A percentile compares a stretch with the other conserved stretches of the same genome.
phyloP scores from a whole-genome alignment of 164 flowering plant species.

The Saururus chinensis region DNA sequence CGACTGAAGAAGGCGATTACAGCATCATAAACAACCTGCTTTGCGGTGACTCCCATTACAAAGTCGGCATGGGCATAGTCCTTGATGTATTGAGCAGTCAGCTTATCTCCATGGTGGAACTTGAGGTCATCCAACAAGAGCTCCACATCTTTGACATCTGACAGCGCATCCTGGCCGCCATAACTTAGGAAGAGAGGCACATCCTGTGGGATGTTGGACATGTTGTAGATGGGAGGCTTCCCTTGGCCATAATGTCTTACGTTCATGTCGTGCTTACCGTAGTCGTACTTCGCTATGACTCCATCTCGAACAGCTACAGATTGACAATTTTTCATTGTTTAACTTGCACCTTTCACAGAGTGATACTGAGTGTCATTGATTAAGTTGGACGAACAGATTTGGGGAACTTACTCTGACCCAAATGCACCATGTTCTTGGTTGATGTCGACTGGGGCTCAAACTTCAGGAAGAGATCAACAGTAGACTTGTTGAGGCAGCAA shows the following conservation, averaged over 20 bases:
- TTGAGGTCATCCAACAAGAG: constrained; percentile 40
- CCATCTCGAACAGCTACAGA: constrained; percentile 48
- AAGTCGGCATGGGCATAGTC: constrained; percentile 62
- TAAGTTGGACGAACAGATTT: neutral
- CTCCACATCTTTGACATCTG: constrained; percentile 42
- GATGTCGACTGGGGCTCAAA: constrained; percentile 66
- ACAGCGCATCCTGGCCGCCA: constrained; percentile 56
- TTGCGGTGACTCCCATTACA: constrained; percentile 56
- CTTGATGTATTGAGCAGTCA: constrained; percentile 38
- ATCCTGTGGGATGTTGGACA: constrained; percentile 51
- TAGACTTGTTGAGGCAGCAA: constrained; percentile 60
- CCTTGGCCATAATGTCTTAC: constrained; percentile 36
- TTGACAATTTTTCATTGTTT: neutral
- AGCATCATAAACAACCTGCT: constrained; percentile 39
- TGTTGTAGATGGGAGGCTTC: constrained; percentile 45
- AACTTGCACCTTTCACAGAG: neutral
- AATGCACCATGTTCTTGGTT: constrained; percentile 64
- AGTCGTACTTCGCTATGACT: constrained; percentile 39
- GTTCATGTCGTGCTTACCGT: constrained; percentile 25
- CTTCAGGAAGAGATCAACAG: constrained; percentile 37
- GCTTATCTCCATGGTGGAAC: constrained; percentile 50
- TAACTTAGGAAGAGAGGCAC: constrained; percentile 66
- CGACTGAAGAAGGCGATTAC: constrained; percentile 44
- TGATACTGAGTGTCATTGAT: no score
- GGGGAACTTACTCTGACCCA: constrained; percentile 53